Evolutionary conservation across 1,284 basidiomycete species (phyloP), one percentile per base, ranked within the genome.

Genomic region (Rhodotorula sp.): DNA sequence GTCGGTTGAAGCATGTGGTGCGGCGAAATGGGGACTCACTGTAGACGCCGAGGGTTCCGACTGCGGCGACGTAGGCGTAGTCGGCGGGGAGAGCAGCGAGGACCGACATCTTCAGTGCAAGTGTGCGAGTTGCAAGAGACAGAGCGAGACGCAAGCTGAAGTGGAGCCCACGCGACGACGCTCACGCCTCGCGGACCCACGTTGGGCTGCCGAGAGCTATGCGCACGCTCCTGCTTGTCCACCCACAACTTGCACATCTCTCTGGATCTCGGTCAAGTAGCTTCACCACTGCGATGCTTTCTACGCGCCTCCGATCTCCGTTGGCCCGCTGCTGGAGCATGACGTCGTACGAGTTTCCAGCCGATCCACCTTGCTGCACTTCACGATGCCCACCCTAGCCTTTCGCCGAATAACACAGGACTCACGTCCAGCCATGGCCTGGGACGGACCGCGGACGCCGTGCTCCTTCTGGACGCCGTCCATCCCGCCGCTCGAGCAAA

Each of bases 381-480:
- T 29, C 43, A 46, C 5, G 7, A 20, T 54, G 39, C 57, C 1
- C 57, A 43, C 23, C 62, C 43, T 14, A 3, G 52, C 52, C 3
- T 49, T 18, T 49, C 14, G 14, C 49, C 8, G 21, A 43, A 43
- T 1, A 43, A 7, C 12, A 43, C 12, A 39, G 48, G 18, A 18
- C 48, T 3, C 7, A 39, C 43, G 29, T 15, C 14, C 6, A 14
- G 58, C 49, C 2, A 48, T 62, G 52, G 48, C 23, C 39, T 58
- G 70, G 65, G 62, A 69, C n/a, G 52, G 63, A 14, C 63, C 63
- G 14, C 66, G 65, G 18, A 67, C 67, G 1, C 51, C 18, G 14
- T 62, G 54, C 54, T 57, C 60, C 29, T 68, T 67, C 59, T 71
- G 64, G 67, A 74, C 72, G 0, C 72, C 72, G 5, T 73, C 72